Base-by-base conservation (phyloP, 305 asterid genomes). In the Fraxinus nigra region DNA sequence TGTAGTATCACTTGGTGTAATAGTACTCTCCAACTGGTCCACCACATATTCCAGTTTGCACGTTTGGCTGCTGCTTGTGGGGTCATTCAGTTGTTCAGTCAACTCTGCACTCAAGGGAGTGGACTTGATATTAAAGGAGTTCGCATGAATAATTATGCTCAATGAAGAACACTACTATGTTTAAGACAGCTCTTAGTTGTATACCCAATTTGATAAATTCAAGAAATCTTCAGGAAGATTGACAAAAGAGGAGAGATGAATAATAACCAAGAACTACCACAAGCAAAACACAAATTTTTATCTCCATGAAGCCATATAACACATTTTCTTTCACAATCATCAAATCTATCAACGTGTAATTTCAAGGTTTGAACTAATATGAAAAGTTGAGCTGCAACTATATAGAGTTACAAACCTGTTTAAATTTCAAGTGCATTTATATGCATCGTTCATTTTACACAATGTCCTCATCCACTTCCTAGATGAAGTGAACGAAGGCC, bases 51-150 rank as follows among this genome's bases (percentile, higher is more conserved):
- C 85, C 59, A 40, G 79, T 28, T 83, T 72, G 65, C 54, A 72
- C 1, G 54, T 77, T 69, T 80, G 85, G 67, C 70, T 86, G 28
- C 82, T 56, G 75, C 33, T 73, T 72, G 72, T 77, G 10, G 85
- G 82, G 74, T 70, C 82, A 79, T 83, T 78, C 32, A 78, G 80
- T 78, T 74, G 77, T 67, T 85, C 82, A 54, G 61, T 76, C 81
- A 0, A 80, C 59, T 84, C 90, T 91, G 92, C 85, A 77, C 61
- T 61, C 24, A 81, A 26, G 13, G 35, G 77, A 82, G 69, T 10
- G 78, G 79, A 74, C 77, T 77, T 56, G 80, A 78, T 61, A 80
- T 38, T 32, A 73, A 20, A 78, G 54, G 37, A 51, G 8, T 77
- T 79, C 30, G 54, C 40, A 74, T 33, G 51, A 65, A 69, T 18